These are phyloP conservation scores for Hypoxylon sp. DNA, from an alignment of 2,329 filamentous ascomycete species.

Conservation along the genomic window DNA sequence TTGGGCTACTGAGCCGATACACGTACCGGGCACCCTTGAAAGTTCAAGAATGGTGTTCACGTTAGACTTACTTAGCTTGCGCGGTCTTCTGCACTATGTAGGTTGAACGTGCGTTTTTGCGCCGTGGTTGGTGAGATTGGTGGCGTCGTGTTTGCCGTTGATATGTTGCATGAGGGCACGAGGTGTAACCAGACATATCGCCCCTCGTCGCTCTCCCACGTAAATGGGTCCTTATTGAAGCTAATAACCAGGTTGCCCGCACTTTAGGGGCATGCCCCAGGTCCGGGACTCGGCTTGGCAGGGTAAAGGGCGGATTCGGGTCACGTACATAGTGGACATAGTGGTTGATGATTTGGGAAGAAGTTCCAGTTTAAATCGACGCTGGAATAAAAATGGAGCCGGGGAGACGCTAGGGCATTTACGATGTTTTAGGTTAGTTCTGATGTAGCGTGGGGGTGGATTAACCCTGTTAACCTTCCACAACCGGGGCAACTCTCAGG, in stretches of 20 bases:
- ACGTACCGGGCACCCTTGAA: slow-evolving; percentile 15
- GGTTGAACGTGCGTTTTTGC: slow-evolving; percentile 17
- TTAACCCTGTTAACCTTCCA: neutral
- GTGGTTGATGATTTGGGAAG: neutral
- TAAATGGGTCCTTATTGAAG: slow-evolving; percentile 34
- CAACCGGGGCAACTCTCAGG: neutral
- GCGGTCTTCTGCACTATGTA: slow-evolving; percentile 23
- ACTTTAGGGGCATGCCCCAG: slow-evolving; percentile 25
- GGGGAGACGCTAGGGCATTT: slow-evolving; percentile 25
- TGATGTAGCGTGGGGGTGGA: slow-evolving; percentile 34
- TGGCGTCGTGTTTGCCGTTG: slow-evolving; percentile 42
- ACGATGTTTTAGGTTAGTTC: slow-evolving; percentile 32
- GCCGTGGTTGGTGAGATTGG: slow-evolving; percentile 30
- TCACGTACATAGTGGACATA: neutral
- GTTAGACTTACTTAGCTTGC: slow-evolving; percentile 23
- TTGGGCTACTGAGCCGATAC: slow-evolving; percentile 28
- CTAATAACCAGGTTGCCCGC: slow-evolving; percentile 23
- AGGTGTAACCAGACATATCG: slow-evolving; percentile 23
- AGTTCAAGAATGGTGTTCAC: slow-evolving; percentile 22
- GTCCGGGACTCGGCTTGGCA: slow-evolving; percentile 22
- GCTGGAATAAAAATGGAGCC: slow-evolving; percentile 36
- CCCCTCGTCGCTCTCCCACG: slow-evolving; percentile 20
- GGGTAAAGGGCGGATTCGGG: slow-evolving; percentile 5
- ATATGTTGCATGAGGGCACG: slow-evolving; percentile 36
- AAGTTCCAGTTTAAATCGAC: slow-evolving; percentile 15